Base-by-base conservation (phyloP, 1,284 basidiomycete species). In the Puccinia triticina region DNA sequence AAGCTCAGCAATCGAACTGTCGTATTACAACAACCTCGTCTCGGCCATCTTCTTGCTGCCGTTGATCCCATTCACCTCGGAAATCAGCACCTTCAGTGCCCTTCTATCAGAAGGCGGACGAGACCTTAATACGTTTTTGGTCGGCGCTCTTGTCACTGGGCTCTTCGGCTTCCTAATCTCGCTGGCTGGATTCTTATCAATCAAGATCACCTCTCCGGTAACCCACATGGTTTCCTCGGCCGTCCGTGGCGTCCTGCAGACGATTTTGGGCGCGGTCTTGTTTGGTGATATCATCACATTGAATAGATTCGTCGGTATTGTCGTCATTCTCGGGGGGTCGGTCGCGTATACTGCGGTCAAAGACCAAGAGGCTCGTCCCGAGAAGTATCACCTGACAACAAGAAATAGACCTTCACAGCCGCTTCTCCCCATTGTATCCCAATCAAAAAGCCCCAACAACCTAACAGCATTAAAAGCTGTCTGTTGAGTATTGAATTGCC, bases 211-310 rank as follows among this genome's bases (percentile, higher is more conserved):
- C 18, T 91, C 91, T 84, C 92, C 91, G 8, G 89, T 92, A 81
- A 92, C 91, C 1, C 92, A 92, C 86, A 92, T 92, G 92, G 92
- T 92, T 87, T 91, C 91, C 26, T 91, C 91, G 85, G 91, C 92
- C 55, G 91, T 91, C 26, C 89, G 91, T 78, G 93, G 94, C 23
- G 94, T 95, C 37, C 91, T 93, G 0, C 92, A 91, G 16, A 93
- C 93, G 1, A 86, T 94, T 72, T 89, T 95, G 23, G 92, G 91
- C 37, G 89, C 92, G 86, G 92, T 90, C 90, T 84, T 93, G n/a
- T 95, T 95, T 88, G 85, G 88, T 29, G 94, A 95, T 73, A 86
- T 92, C 82, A 90, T 95, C 84, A 91, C 92, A 11, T 89, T 88
- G 16, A 93, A 93, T 3, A 93, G 94, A 48, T 91, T 90, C 16